These are phyloP conservation scores for Haberlea rhodopensis DNA, from an alignment of 257 asterid species.

Conservation along the genomic window DNA sequence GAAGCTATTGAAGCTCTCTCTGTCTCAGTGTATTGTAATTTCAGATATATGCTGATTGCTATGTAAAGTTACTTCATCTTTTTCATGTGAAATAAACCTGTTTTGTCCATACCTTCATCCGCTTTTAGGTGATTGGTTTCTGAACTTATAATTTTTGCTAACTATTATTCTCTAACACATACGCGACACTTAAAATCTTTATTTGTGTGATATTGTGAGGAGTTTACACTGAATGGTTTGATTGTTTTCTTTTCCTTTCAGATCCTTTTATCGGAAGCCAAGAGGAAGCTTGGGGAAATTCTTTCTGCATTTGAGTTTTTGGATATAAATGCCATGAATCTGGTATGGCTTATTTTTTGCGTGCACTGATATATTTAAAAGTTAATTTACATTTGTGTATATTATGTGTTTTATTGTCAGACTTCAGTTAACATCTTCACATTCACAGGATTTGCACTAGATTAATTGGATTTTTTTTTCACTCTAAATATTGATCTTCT, in stretches of 20 bases:
- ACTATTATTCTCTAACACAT: constrained; percentile 5
- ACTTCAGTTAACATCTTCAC: no score
- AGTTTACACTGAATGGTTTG: constrained; percentile 17
- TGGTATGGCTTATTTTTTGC: constrained; percentile 53
- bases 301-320: constrained; percentile 95
- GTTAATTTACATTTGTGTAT: no score
- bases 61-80: neutral
- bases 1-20: constrained; percentile 17
- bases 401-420: no score
- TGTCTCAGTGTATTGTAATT: neutral
- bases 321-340: constrained; percentile 79
- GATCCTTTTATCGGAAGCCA: constrained; percentile 83
- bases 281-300: constrained; percentile 90
- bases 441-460: no score
- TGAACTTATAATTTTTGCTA: constrained; percentile 7
- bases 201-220: constrained; percentile 17
- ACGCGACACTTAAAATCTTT: neutral
- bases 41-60: constrained; percentile 10
- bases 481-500: constrained; percentile 7
- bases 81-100: neutral
- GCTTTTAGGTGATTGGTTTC: constrained; percentile 9
- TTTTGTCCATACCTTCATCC: neutral
- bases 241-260: constrained; percentile 31
- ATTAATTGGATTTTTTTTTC: no score
- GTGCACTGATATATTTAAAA: neutral